Percentiles rank a stretch among this genome's conserved stretches.
These are phyloP conservation scores for Pseudozyma sp. DNA, from an alignment of 1,284 basidiomycete species.

Conservation along the genomic window DNA sequence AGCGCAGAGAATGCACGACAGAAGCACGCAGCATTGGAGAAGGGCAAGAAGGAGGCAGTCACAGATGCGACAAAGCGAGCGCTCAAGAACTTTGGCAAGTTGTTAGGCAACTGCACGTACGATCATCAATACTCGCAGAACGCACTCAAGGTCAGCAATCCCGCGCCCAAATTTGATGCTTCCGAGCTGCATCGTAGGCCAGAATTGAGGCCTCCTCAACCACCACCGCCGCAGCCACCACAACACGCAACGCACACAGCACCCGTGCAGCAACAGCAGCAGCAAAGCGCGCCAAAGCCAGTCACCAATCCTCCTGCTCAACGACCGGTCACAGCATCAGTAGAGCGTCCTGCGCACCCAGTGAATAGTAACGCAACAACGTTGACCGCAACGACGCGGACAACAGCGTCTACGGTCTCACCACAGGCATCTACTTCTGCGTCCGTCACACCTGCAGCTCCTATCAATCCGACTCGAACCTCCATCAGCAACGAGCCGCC, in stretches of 20 bases:
- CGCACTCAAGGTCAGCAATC: conserved; percentile 75
- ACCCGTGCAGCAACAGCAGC: neutral
- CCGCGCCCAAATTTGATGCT: conserved; percentile 52
- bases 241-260: neutral
- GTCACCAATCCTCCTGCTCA: neutral
- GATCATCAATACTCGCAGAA: conserved; percentile 89
- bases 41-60: conserved; percentile 98
- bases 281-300: neutral
- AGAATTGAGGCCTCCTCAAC: conserved; percentile 29
- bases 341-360: neutral
- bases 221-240: conserved; percentile 18
- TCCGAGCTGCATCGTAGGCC: conserved; percentile 49
- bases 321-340: conserved; percentile 3
- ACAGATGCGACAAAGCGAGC: conserved; percentile 93
- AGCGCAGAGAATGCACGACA: conserved; percentile 84
- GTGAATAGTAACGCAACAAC: neutral
- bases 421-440: neutral
- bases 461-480: neutral
- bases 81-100: conserved; percentile 89
- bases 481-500: neutral
- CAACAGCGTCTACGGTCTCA: neutral
- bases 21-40: conserved; percentile 88
- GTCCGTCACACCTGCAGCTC: neutral
- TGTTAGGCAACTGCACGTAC: conserved; percentile 92
- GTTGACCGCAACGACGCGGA: neutral